Conservation (phyloP, 345 rosid species). For the Lumnitzera racemosa region DNA sequence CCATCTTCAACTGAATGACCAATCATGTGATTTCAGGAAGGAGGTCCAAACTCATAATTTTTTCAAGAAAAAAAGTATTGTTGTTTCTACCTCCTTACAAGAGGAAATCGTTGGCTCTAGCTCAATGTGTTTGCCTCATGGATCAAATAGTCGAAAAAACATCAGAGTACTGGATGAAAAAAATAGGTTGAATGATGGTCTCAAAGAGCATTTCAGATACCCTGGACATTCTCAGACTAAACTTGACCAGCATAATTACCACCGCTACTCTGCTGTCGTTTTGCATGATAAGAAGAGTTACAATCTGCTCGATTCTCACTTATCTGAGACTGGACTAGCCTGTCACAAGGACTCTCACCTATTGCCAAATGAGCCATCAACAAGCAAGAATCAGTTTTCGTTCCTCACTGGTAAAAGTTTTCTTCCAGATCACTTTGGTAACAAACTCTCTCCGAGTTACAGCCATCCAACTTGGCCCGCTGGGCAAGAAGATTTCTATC, state of each 20-base stretch:
- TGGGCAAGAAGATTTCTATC: constrained; percentile 11
- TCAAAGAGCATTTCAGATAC: constrained; percentile 15
- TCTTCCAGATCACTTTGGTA: constrained; percentile 11
- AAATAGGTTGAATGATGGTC: constrained; percentile 13
- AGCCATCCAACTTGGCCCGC: constrained; percentile 7
- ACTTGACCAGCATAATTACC: constrained; percentile 1
- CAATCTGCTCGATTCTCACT: constrained; percentile 15
- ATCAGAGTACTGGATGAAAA: constrained; percentile 10
- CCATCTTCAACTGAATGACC: constrained; percentile 1
- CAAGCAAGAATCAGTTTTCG: constrained; percentile 12
- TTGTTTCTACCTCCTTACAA: constrained; percentile 18
- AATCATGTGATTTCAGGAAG: constrained; percentile 1
- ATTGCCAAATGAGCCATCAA: constrained; percentile 15
- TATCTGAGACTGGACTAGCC: constrained; percentile 9
- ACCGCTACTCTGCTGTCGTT: constrained; percentile 22
- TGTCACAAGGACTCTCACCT: constrained; percentile 10
- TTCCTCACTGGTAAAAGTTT: constrained; percentile 14
- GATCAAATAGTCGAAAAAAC: constrained; percentile 15
- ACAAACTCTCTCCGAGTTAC: constrained; percentile 12
- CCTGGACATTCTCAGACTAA: constrained; percentile 7
- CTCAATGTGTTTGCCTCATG: constrained; percentile 30
- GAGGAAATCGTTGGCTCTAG: constrained; percentile 28
- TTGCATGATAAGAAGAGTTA: constrained; percentile 34
- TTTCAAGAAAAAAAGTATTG: constrained; percentile 15
- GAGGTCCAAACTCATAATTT: constrained; percentile 17